A percentile compares a stretch with the other conserved stretches of the same genome.
phyloP scores from a whole-genome alignment of 495 filamentous ascomycete species.

The Chaetomium tenue region DNA sequence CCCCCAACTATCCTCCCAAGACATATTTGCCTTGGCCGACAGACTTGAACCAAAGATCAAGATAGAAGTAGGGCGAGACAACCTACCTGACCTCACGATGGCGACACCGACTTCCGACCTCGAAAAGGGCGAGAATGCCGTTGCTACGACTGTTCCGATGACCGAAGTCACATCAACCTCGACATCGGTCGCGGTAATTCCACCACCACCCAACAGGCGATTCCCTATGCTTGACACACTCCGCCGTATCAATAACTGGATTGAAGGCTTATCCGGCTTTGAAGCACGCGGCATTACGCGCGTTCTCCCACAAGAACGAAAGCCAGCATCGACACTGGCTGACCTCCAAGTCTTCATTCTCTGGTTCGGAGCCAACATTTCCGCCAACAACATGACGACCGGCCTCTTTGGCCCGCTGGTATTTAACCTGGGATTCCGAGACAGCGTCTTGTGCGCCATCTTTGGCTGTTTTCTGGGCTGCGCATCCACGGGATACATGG shows the following conservation, averaged over 20 bases:
- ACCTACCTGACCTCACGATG: background rate
- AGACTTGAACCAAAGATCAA: too few species aligned
- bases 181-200: background rate
- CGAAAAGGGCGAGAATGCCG: background rate
- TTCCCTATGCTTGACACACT: constrained; percentile 8
- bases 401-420: constrained; percentile 70
- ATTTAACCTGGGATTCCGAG: constrained; percentile 66
- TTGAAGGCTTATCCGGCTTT: constrained; percentile 49
- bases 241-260: constrained; percentile 25
- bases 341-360: constrained; percentile 65
- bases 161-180: background rate
- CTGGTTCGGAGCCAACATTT: constrained; percentile 75
- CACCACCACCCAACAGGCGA: background rate
- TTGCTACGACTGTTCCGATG: background rate
- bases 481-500: constrained; percentile 62
- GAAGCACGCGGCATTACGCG: constrained; percentile 69
- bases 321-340: constrained; percentile 57
- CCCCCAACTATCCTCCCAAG: too few species aligned
- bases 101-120: background rate
- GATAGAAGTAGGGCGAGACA: too few species aligned
- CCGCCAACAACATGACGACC: constrained; percentile 72
- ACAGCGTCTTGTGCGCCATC: constrained; percentile 63
- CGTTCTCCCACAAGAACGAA: constrained; percentile 60
- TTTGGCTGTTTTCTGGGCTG: constrained; percentile 63
- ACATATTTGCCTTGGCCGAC: too few species aligned